Evolutionary conservation across 805 yeast genomes (phyloP).

Genomic region (Ascoidea asiatica): DNA sequence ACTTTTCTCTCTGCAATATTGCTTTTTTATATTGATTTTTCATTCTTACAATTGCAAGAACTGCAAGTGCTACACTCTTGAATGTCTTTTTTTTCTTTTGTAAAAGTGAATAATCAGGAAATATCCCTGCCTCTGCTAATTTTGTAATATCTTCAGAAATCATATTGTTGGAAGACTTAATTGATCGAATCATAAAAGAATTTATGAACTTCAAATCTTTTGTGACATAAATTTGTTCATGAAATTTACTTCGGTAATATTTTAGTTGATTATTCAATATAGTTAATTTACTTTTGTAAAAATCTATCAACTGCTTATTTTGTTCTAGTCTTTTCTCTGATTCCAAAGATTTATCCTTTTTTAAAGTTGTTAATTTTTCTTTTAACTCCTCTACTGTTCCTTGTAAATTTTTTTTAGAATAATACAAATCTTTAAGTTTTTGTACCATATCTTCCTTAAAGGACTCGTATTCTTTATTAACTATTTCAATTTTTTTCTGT

Average conservation of each 20-base stretch:
- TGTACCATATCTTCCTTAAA: conserved; percentile 2
- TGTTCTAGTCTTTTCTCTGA: neutral
- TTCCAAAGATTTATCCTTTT: conserved; percentile 1
- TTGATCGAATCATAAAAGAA: conserved; percentile 15
- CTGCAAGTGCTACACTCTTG: conserved; percentile 14
- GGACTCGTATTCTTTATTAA: conserved; percentile 3
- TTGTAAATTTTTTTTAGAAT: conserved; percentile 11
- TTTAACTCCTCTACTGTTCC: conserved; percentile 16
- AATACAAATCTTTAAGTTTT: conserved; percentile 8
- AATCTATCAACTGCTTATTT: too few species aligned
- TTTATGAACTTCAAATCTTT: conserved; percentile 20
- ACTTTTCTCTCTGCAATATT: neutral
- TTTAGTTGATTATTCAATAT: conserved; percentile 1
- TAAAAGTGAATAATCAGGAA: conserved; percentile 13
- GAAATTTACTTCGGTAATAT: conserved; percentile 9
- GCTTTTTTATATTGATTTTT: conserved; percentile 12
- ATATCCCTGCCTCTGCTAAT: conserved; percentile 11
- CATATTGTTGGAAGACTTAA: conserved; percentile 16
- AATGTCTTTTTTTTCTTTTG: conserved; percentile 6
- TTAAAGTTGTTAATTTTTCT: conserved; percentile 11
- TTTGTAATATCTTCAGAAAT: conserved; percentile 16
- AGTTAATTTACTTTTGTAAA: neutral
- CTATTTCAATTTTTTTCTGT: conserved; percentile 9
- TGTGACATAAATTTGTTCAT: conserved; percentile 6
- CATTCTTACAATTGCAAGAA: conserved; percentile 17